Conservation (phyloP, 331 rosid species). For the Pyracantha coccinea region DNA sequence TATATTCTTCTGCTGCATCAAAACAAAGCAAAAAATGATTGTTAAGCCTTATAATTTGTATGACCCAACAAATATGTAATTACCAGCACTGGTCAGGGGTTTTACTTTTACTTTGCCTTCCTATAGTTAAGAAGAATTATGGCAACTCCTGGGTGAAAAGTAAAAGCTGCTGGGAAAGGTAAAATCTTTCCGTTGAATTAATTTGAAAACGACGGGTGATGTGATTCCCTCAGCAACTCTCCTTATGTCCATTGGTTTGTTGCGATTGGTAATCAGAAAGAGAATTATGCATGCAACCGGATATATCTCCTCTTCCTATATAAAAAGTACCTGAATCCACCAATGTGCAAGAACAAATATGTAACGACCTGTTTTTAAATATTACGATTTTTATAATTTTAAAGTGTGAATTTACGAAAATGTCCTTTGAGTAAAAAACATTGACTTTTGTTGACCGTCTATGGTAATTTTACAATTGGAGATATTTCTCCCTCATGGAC, state of each 20-base stretch:
- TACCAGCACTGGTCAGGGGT: neutral
- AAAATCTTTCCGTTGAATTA: neutral
- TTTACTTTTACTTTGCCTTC: neutral
- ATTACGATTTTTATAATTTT: too few species aligned
- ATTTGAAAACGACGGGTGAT: neutral
- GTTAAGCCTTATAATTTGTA: neutral
- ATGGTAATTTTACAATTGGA: too few species aligned
- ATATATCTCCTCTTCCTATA: too few species aligned
- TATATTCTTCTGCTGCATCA: constrained; percentile 13
- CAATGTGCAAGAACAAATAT: too few species aligned
- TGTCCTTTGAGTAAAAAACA: too few species aligned
- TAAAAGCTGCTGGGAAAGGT: neutral
- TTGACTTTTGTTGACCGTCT: too few species aligned
- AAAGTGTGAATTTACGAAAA: too few species aligned
- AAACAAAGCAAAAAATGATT: constrained; percentile 33
- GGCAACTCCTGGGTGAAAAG: neutral
- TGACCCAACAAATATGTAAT: constrained; percentile 1
- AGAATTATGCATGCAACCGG: too few species aligned
- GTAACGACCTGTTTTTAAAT: too few species aligned
- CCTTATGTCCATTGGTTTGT: neutral
- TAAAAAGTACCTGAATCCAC: too few species aligned
- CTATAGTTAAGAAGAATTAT: neutral
- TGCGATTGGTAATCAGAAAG: neutral
- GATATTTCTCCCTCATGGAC: too few species aligned
- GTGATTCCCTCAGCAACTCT: neutral